Evolutionary conservation across 345 rosid species (phyloP), one percentile per base, ranked within the genome.

Genomic region (Eucalyptus tenuipes): DNA sequence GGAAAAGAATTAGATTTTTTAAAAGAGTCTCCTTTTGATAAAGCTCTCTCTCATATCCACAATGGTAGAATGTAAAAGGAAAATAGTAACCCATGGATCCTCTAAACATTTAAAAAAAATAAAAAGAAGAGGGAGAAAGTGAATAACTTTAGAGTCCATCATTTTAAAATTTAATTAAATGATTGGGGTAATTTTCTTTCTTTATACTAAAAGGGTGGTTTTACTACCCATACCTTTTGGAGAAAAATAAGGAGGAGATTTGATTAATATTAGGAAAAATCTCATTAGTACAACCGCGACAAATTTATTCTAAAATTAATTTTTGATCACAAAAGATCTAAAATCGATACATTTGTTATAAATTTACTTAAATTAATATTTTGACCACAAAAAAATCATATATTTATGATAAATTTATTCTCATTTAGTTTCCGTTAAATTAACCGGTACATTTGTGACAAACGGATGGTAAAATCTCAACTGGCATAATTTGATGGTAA

Each of bases 391-490:
- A 16, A 50, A 50, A 12, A 4, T 48, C 0, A 48, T 13, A 48
- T 4, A 52, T 52, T 52, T 18, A 2, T 52, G 1, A 18, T 18
- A 1, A 18, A 52, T 52, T 52, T 7, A 52, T 7, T 16, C 0
- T 16, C 20, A 49, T 49, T 49, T 49, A 49, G 2, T 49, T 49
- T 49, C 0, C 1, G 52, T 16, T 52, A 52, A 52, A 52, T 7
- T 20, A 52, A 20, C 0, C 18, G 2, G 0, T 52, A 52, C 0
- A 52, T 7, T 0, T 52, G 2, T 3, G 24, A 18, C 0, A 52
- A 18, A 7, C 0, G 1, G 2, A 52, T 52, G 10, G 0, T 52
- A 20, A 52, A 52, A 52, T 52, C 4, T 17, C 3, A 44, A 44
- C 10, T 44, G 0, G 1, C 17, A 18, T 52, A 52, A 52, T 52